These are phyloP conservation scores for Mycena epipterygia DNA, from an alignment of 768 basidiomycete genomes.

Conservation along the genomic window DNA sequence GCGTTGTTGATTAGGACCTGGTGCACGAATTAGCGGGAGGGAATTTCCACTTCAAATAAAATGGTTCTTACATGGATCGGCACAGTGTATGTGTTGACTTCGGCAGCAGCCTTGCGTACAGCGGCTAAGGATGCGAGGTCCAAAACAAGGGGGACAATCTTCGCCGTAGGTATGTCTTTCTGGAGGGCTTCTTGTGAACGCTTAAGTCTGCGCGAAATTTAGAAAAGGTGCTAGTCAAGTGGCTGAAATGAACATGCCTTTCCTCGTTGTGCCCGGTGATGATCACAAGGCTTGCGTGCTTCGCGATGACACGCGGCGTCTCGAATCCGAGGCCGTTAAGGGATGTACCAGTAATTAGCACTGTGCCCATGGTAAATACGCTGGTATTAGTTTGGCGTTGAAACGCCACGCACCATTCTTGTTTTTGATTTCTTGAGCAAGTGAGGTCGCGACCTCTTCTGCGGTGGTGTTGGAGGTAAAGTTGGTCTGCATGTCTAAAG, in stretches of 20 bases:
- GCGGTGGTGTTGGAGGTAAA: neutral
- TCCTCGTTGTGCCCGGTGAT: slow-evolving; percentile 16
- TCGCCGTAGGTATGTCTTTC: neutral
- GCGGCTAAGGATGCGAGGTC: slow-evolving; percentile 2
- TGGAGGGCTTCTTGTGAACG: neutral
- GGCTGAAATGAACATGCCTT: neutral
- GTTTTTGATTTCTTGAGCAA: neutral
- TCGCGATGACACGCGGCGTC: slow-evolving; percentile 2
- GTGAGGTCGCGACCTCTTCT: neutral
- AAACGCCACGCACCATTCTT: neutral
- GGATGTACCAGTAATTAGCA: slow-evolving; percentile 15
- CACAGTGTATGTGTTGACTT: slow-evolving; percentile 4
- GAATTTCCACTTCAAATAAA: no score
- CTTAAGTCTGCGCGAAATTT: neutral
- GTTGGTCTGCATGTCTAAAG: no score
- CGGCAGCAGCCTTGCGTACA: neutral
- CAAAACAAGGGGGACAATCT: neutral
- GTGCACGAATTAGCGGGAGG: neutral
- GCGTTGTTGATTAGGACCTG: neutral
- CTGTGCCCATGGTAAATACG: neutral
- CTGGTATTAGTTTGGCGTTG: neutral
- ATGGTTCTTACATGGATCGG: neutral
- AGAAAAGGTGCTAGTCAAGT: neutral
- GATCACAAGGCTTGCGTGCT: slow-evolving; percentile 17
- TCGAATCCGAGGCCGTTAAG: slow-evolving; percentile 23